Percentiles rank a stretch among this genome's conserved stretches.
Evolutionary conservation across 1,284 basidiomycete genomes (phyloP).

Genomic region (Stygiomarasmius scandens): DNA sequence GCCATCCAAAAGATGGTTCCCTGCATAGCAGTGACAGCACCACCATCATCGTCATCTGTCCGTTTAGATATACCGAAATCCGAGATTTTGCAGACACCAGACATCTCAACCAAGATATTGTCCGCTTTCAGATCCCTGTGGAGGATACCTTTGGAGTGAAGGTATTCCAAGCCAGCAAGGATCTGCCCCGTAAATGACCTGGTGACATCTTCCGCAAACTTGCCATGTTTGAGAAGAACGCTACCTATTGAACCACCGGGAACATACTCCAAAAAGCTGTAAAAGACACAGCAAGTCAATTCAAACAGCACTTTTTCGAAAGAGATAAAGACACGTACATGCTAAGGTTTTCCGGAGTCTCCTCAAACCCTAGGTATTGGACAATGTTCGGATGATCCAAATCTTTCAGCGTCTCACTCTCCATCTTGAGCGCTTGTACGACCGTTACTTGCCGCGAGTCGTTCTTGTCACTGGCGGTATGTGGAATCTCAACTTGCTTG

Average conservation of each 20-base stretch:
- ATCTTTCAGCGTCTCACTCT: constrained; percentile 95
- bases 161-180: constrained; percentile 88
- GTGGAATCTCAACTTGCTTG: constrained; percentile 97
- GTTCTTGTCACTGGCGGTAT: constrained; percentile 86
- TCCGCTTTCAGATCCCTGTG: constrained; percentile 99
- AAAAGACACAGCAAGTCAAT: constrained; percentile 14
- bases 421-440: constrained; percentile 90
- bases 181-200: constrained; percentile 95
- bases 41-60: constrained; percentile 84
- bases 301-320: constrained; percentile 6
- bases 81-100: constrained; percentile 95
- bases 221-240: constrained; percentile 90
- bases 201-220: constrained; percentile 90
- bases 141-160: constrained; percentile 90
- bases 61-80: constrained; percentile 98
- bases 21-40: constrained; percentile 87
- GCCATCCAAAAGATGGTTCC: constrained; percentile 99
- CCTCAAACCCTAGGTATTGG: constrained; percentile 97
- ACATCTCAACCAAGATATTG: constrained; percentile 94
- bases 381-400: constrained; percentile 98
- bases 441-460: constrained; percentile 85
- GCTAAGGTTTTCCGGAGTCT: constrained; percentile 87
- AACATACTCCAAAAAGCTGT: constrained; percentile 95
- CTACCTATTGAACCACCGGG: constrained; percentile 96
- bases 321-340: constrained; percentile 70